Conservation (phyloP, 352 stramenopile genomes). For the Pilasporangium apinafurcum region DNA sequence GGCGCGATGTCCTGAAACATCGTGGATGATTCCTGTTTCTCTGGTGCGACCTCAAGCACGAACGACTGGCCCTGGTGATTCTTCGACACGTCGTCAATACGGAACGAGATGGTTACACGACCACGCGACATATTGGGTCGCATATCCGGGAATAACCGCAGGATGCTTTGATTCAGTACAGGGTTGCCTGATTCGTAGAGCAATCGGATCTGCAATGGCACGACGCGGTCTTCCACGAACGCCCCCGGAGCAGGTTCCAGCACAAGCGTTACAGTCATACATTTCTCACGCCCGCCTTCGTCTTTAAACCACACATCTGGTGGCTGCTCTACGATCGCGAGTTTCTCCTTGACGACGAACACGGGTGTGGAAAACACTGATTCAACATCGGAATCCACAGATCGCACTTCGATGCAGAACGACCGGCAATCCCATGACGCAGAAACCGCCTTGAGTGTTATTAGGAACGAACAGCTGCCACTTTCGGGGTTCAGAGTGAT, state of each 20-base stretch:
- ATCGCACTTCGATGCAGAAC: conserved; percentile 65
- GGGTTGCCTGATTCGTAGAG: conserved; percentile 82
- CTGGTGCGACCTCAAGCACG: conserved; percentile 83
- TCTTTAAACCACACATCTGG: conserved; percentile 96
- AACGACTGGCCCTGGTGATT: conserved; percentile 97
- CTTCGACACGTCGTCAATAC: conserved; percentile 96
- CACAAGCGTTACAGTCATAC: conserved; percentile 85
- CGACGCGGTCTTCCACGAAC: conserved; percentile 67
- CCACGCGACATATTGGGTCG: conserved; percentile 84
- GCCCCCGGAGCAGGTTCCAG: conserved; percentile 67
- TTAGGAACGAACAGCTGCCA: conserved; percentile 35
- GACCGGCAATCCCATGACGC: conserved; percentile 50
- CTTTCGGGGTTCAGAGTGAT: conserved; percentile 24
- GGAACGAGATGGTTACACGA: conserved; percentile 85
- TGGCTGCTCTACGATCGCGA: conserved; percentile 69
- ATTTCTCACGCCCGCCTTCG: conserved; percentile 94
- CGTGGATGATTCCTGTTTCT: conserved; percentile 72
- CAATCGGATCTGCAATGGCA: conserved; percentile 61
- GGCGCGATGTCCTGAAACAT: conserved; percentile 90
- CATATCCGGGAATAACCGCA: conserved; percentile 84
- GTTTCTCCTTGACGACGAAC: conserved; percentile 71
- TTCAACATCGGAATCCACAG: conserved; percentile 39
- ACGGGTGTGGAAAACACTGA: conserved; percentile 59
- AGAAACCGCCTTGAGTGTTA: conserved; percentile 43
- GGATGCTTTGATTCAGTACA: conserved; percentile 89